These are phyloP conservation scores for Aureobasidium sp. DNA, from an alignment of 2,329 filamentous ascomycete genomes.

Conservation along the genomic window DNA sequence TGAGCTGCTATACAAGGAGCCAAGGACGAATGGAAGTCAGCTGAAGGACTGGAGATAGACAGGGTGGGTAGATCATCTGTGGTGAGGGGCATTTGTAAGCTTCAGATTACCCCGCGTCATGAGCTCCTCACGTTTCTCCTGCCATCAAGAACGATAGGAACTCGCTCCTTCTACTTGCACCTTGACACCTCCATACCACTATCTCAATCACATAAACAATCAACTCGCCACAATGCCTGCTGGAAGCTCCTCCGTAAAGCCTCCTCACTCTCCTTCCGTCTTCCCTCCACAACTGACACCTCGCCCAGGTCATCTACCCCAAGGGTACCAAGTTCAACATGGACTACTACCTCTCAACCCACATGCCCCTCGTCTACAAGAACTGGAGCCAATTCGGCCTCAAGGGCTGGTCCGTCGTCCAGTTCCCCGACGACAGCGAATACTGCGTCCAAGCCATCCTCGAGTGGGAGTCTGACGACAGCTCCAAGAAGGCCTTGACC, in stretches of 20 bases:
- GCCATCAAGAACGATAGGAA: background rate
- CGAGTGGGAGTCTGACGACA: slow-evolving; percentile 21
- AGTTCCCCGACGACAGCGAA: slow-evolving; percentile 22
- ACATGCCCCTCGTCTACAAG: slow-evolving; percentile 29
- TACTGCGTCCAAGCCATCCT: slow-evolving; percentile 27
- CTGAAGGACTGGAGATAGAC: background rate
- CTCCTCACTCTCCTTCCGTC: background rate
- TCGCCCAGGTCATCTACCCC: slow-evolving; percentile 24
- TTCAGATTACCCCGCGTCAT: slow-evolving; percentile 3
- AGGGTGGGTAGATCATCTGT: background rate
- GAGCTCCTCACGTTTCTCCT: background rate
- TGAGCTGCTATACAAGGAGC: background rate
- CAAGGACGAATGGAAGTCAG: background rate
- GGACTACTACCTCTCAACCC: slow-evolving; percentile 30
- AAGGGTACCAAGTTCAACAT: slow-evolving; percentile 29
- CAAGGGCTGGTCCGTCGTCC: slow-evolving; percentile 24
- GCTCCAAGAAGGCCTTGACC: slow-evolving; percentile 21
- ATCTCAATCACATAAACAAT: background rate
- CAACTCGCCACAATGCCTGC: slow-evolving; percentile 10
- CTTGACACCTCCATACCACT: background rate
- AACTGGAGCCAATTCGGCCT: slow-evolving; percentile 24
- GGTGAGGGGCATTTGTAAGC: background rate
- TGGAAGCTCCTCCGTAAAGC: slow-evolving; percentile 6
- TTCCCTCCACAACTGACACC: background rate
- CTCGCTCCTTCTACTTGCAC: background rate